Percentiles rank a stretch among this genome's conserved stretches.
phyloP scores from a whole-genome alignment of 257 asterid species.

The Marsdenia floribunda region DNA sequence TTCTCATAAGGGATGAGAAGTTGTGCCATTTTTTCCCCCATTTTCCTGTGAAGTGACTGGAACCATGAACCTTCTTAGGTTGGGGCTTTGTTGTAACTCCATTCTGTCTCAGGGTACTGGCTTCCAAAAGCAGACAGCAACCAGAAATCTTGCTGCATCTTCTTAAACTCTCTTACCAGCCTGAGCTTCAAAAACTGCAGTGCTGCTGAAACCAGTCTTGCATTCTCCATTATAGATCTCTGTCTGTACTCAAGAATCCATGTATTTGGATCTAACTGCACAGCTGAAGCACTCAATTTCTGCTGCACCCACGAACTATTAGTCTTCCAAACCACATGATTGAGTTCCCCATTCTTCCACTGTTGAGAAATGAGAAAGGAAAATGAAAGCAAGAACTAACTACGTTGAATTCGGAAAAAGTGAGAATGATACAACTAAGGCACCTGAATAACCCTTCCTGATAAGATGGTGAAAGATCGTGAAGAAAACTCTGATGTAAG shows the following conservation, averaged over 20 bases:
- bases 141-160: constrained; percentile 47
- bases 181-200: constrained; percentile 45
- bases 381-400: background rate
- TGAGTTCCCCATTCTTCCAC: constrained; percentile 57
- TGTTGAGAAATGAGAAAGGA: constrained; percentile 18
- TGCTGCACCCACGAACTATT: constrained; percentile 63
- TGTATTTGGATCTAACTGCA: constrained; percentile 73
- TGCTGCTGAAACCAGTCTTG: constrained; percentile 42
- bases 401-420: background rate
- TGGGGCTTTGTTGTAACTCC: constrained; percentile 32
- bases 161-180: constrained; percentile 38
- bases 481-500: constrained; percentile 54
- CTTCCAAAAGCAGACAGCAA: constrained; percentile 26
- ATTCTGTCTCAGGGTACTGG: constrained; percentile 19
- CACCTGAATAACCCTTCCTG: constrained; percentile 79
- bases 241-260: constrained; percentile 76
- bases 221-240: constrained; percentile 40
- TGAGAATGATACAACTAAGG: background rate
- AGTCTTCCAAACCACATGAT: constrained; percentile 26
- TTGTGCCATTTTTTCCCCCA: too few species aligned
- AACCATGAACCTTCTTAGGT: constrained; percentile 33
- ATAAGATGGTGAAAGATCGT: constrained; percentile 49
- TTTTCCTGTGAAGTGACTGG: background rate
- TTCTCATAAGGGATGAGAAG: constrained; percentile 28
- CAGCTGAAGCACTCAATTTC: constrained; percentile 67